phyloP scores from a whole-genome alignment of 75 land plant genomes.

The Pseudotsuga menziesii region DNA sequence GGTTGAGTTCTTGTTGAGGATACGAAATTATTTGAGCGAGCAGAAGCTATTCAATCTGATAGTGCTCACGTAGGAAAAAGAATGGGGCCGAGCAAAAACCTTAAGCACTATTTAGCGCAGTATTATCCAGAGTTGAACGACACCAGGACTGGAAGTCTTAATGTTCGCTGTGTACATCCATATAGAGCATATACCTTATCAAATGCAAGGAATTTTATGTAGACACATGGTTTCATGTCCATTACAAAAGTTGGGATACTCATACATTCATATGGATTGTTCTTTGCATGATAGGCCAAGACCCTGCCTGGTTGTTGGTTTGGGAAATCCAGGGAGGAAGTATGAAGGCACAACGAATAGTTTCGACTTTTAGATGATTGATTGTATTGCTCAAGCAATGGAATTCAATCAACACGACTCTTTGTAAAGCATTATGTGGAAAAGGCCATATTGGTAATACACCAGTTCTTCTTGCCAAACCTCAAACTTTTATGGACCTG shows the following conservation, averaged over 20 bases:
- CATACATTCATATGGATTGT: neutral
- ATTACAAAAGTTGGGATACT: neutral
- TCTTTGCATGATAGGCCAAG: slow-evolving; percentile 8
- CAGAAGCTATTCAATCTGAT: too few relatives aligned
- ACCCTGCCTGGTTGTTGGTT: slow-evolving; percentile 83
- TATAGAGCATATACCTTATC: too few relatives aligned
- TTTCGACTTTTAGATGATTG: slow-evolving; percentile 94
- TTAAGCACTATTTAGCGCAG: too few relatives aligned
- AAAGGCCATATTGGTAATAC: slow-evolving; percentile 60
- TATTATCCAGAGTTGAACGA: too few relatives aligned
- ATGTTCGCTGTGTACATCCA: too few relatives aligned
- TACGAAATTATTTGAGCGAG: too few relatives aligned
- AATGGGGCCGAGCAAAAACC: too few relatives aligned
- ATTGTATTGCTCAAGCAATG: slow-evolving; percentile 63
- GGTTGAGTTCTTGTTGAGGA: too few relatives aligned
- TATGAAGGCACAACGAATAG: slow-evolving; percentile 77
- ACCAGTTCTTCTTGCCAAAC: slow-evolving; percentile 88
- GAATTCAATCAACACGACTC: slow-evolving; percentile 45
- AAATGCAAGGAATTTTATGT: too few relatives aligned
- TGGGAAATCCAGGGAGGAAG: slow-evolving; percentile 82
- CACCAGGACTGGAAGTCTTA: too few relatives aligned
- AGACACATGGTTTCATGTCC: too few relatives aligned
- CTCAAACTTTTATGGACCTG: slow-evolving; percentile 96
- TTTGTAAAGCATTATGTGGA: slow-evolving; percentile 40
- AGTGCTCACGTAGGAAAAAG: too few relatives aligned